phyloP scores from a whole-genome alignment of 2,329 filamentous ascomycete genomes.

The Trematosphaeria pertusa region DNA sequence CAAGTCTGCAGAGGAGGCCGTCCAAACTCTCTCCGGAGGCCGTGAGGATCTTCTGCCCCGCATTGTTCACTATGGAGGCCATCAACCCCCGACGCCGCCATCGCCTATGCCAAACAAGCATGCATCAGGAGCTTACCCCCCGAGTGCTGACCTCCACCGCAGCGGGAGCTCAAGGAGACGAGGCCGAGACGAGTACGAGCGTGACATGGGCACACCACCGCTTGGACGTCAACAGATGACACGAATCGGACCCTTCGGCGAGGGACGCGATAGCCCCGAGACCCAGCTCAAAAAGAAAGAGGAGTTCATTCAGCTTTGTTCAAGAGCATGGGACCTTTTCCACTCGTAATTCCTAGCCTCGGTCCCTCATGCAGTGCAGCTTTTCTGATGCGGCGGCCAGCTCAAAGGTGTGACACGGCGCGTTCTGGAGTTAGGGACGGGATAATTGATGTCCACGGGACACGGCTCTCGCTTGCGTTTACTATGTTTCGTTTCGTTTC shows the following conservation, averaged over 20 bases:
- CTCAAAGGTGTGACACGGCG: conserved; percentile 26
- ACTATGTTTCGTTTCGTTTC: conserved; percentile 24
- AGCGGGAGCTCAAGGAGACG: conserved; percentile 74
- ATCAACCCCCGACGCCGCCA: conserved; percentile 90
- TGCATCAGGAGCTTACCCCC: conserved; percentile 37
- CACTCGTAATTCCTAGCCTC: conserved; percentile 69
- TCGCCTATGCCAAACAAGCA: conserved; percentile 69
- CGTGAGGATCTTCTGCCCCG: conserved; percentile 90
- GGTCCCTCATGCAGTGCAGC: conserved; percentile 18
- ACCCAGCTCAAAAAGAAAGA: conserved; percentile 87
- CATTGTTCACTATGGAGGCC: conserved; percentile 92
- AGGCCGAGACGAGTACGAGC: conserved; percentile 87
- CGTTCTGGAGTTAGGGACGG: conserved; percentile 27
- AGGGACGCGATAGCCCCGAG: conserved; percentile 82
- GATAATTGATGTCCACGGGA: conserved; percentile 20
- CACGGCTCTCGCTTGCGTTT: conserved; percentile 29
- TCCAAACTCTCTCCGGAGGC: conserved; percentile 88
- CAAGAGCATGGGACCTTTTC: conserved; percentile 94
- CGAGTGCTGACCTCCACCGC: conserved; percentile 45
- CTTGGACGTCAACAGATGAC: conserved; percentile 69
- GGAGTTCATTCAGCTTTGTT: conserved; percentile 86
- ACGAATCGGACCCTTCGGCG: conserved; percentile 71
- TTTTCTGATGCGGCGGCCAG: conserved; percentile 12
- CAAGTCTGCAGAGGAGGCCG: conserved; percentile 93
- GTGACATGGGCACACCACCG: conserved; percentile 84